phyloP scores from a whole-genome alignment of 768 basidiomycete genomes.

The Russula foetens region DNA sequence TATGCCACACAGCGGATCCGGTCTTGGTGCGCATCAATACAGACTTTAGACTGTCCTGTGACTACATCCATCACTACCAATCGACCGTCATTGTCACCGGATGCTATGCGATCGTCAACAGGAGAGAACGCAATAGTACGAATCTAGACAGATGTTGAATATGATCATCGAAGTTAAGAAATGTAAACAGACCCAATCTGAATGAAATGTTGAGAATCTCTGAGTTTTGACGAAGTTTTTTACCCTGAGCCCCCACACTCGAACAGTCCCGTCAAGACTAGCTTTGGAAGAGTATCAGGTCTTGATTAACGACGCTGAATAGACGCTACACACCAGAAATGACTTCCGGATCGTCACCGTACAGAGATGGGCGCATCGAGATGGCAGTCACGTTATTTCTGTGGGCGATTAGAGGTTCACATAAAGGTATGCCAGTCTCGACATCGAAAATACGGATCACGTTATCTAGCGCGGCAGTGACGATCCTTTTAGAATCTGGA shows the following conservation, averaged over 20 bases:
- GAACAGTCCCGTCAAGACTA: conserved; percentile 5
- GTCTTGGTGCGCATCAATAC: not conserved
- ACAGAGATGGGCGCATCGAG: too few relatives aligned
- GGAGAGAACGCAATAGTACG: not conserved
- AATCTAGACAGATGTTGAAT: not conserved
- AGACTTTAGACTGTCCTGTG: not conserved
- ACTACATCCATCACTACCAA: not conserved
- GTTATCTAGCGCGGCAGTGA: too few relatives aligned
- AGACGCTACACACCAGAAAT: too few relatives aligned
- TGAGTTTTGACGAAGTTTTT: not conserved
- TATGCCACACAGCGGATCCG: conserved; percentile 14
- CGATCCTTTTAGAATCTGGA: too few relatives aligned
- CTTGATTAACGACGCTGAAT: not conserved
- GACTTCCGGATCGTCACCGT: too few relatives aligned
- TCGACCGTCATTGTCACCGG: conserved; percentile 3
- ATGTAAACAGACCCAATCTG: conserved; percentile 2
- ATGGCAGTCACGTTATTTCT: too few relatives aligned
- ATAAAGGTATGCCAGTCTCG: too few relatives aligned
- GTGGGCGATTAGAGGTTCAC: too few relatives aligned
- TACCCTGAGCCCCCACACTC: not conserved
- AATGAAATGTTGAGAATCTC: not conserved
- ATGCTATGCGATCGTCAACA: not conserved
- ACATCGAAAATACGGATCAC: too few relatives aligned
- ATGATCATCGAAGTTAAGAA: too few relatives aligned
- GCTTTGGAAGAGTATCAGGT: not conserved